Evolutionary conservation across 306 rosid genomes (phyloP).

Genomic region (Castanospermum australe): DNA sequence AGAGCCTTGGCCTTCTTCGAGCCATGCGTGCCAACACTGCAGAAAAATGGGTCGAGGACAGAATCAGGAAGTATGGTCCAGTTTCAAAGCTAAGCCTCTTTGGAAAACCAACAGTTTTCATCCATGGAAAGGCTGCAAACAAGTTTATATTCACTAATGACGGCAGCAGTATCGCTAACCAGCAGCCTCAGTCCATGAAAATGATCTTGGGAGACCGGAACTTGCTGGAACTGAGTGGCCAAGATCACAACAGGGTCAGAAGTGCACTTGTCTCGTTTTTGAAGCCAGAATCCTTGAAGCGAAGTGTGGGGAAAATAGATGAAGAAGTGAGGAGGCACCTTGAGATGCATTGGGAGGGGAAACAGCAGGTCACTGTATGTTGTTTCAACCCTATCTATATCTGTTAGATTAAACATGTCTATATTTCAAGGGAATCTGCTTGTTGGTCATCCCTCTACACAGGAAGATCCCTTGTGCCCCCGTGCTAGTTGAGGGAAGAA

Average conservation of each 20-base stretch:
- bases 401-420: neutral
- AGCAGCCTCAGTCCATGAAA: constrained; percentile 49
- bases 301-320: constrained; percentile 62
- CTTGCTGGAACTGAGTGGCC: constrained; percentile 47
- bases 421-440: too few species aligned
- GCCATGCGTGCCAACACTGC: constrained; percentile 55
- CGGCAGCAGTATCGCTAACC: constrained; percentile 21
- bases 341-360: constrained; percentile 69
- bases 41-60: constrained; percentile 48
- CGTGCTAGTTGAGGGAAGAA: too few species aligned
- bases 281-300: constrained; percentile 75
- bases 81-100: constrained; percentile 72
- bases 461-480: too few species aligned
- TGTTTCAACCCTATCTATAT: neutral
- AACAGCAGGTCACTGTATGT: constrained; percentile 52
- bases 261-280: constrained; percentile 62
- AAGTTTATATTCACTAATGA: constrained; percentile 50
- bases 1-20: constrained; percentile 44
- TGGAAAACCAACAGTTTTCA: constrained; percentile 69
- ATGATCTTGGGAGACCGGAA: constrained; percentile 57
- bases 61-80: constrained; percentile 68
- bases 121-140: constrained; percentile 70
- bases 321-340: constrained; percentile 57
- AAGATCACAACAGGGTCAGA: constrained; percentile 73
- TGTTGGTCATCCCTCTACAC: too few species aligned